Evolutionary conservation across 2,329 filamentous ascomycete species (phyloP).

Genomic region (Macroventuria anomochaeta): DNA sequence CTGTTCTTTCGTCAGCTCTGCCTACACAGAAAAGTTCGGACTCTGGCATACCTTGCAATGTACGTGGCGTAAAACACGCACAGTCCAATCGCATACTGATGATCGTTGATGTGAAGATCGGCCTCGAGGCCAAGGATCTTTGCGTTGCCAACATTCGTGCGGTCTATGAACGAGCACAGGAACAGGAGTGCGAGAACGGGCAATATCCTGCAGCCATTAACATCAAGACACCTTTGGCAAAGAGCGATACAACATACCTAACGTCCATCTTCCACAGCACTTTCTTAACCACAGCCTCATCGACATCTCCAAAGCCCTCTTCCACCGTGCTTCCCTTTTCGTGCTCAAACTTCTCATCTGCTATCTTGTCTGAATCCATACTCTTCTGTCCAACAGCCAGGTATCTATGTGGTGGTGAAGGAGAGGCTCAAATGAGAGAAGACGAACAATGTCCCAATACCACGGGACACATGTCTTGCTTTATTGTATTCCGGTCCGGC

Average conservation of each 20-base stretch:
- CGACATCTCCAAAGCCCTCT: conserved; percentile 19
- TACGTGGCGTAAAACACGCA: conserved; percentile 71
- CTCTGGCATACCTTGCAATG: conserved; percentile 58
- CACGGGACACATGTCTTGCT: background rate
- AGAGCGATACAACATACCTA: conserved; percentile 43
- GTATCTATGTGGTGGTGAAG: background rate
- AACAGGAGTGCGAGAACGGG: conserved; percentile 70
- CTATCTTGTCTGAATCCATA: conserved; percentile 27
- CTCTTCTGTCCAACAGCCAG: background rate
- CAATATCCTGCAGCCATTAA: conserved; percentile 57
- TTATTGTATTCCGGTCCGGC: conserved; percentile 3
- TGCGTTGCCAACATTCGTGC: conserved; percentile 77
- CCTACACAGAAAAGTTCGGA: too few species aligned
- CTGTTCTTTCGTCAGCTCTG: conserved; percentile 42
- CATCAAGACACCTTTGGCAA: background rate
- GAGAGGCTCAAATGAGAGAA: background rate
- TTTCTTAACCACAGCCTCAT: conserved; percentile 28
- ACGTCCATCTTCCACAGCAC: conserved; percentile 63
- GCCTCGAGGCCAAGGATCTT: conserved; percentile 68
- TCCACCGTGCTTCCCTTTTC: conserved; percentile 25
- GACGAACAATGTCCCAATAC: background rate
- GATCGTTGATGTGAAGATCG: conserved; percentile 61
- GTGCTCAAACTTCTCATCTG: conserved; percentile 36
- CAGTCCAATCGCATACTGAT: conserved; percentile 69
- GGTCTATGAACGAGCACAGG: conserved; percentile 69